phyloP scores from a whole-genome alignment of 768 basidiomycete species.

The Trametes meyenii region DNA sequence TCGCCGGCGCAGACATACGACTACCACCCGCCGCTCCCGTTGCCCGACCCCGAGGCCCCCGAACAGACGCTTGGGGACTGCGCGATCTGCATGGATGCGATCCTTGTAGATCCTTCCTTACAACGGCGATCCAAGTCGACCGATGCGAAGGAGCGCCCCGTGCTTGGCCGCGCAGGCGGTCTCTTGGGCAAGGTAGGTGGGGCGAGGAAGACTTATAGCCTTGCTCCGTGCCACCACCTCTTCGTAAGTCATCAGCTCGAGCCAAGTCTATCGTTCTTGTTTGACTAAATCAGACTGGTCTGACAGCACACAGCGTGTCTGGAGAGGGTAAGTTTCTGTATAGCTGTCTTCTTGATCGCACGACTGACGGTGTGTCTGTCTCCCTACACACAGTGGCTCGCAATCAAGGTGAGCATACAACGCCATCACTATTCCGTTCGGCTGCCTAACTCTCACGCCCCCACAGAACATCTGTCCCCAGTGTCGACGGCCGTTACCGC shows the following conservation, averaged over 20 bases:
- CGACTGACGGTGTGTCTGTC: background rate
- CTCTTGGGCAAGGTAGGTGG: slow-evolving; percentile 40
- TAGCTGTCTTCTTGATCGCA: background rate
- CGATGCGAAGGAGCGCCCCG: slow-evolving; percentile 44
- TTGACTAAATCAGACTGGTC: background rate
- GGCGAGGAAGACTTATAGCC: slow-evolving; percentile 68
- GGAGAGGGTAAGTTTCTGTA: slow-evolving; percentile 47
- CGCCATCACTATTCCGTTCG: background rate
- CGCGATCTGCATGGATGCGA: slow-evolving; percentile 92
- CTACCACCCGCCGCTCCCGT: slow-evolving; percentile 81
- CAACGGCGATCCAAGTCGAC: slow-evolving; percentile 32
- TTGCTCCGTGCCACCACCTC: slow-evolving; percentile 87
- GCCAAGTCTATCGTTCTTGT: background rate
- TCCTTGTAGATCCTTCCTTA: slow-evolving; percentile 36
- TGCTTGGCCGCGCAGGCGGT: slow-evolving; percentile 32
- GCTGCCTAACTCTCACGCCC: slow-evolving; percentile 4
- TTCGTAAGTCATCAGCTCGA: slow-evolving; percentile 57
- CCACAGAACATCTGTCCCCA: slow-evolving; percentile 87
- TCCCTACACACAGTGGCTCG: slow-evolving; percentile 34
- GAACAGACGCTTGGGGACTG: slow-evolving; percentile 84
- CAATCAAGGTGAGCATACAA: slow-evolving; percentile 55
- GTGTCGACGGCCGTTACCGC: slow-evolving; percentile 81
- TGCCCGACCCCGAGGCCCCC: slow-evolving; percentile 73
- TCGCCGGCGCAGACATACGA: slow-evolving; percentile 66
- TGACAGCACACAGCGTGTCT: slow-evolving; percentile 82